Conservation (phyloP, 2,329 filamentous ascomycete species). For the Ceratocystiopsis minuta region DNA sequence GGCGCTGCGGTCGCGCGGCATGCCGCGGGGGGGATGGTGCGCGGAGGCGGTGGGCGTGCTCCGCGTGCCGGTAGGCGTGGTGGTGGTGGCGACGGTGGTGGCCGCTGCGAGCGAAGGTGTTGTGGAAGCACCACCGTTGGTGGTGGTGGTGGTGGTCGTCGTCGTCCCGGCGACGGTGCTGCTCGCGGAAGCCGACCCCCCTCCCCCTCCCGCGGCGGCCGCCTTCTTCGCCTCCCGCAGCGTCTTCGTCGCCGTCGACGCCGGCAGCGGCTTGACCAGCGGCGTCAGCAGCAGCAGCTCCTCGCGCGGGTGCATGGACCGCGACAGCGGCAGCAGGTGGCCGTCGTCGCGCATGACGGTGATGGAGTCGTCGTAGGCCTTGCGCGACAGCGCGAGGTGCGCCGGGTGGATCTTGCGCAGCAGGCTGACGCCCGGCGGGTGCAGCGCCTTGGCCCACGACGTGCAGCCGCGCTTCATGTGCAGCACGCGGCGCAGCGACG, state of each 20-base stretch:
- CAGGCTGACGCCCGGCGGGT: constrained; percentile 60
- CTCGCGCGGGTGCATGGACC: constrained; percentile 65
- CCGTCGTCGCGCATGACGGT: constrained; percentile 84
- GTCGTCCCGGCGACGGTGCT: too few relatives aligned
- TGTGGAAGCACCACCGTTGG: too few relatives aligned
- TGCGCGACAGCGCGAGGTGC: constrained; percentile 64
- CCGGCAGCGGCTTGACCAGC: constrained; percentile 78
- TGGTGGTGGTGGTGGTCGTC: too few relatives aligned
- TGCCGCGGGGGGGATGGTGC: too few relatives aligned
- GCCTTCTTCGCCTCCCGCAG: constrained; percentile 25
- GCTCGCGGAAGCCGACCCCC: too few relatives aligned
- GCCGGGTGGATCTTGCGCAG: constrained; percentile 66
- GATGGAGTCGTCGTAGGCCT: constrained; percentile 82
- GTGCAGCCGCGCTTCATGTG: constrained; percentile 71
- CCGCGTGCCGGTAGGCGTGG: too few relatives aligned
- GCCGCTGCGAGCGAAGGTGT: too few relatives aligned
- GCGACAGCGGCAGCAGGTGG: constrained; percentile 63
- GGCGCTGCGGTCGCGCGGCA: constrained; percentile 40
- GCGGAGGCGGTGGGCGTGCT: too few relatives aligned
- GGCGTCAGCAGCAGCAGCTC: constrained; percentile 81
- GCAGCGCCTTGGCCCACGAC: constrained; percentile 80
- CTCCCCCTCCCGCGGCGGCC: too few relatives aligned
- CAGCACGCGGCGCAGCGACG: constrained; percentile 63
- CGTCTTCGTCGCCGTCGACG: constrained; percentile 64
- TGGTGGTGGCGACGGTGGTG: too few relatives aligned